Base-by-base conservation (phyloP, 371 early-diverging fungal species). In the Mucor racemosus region DNA sequence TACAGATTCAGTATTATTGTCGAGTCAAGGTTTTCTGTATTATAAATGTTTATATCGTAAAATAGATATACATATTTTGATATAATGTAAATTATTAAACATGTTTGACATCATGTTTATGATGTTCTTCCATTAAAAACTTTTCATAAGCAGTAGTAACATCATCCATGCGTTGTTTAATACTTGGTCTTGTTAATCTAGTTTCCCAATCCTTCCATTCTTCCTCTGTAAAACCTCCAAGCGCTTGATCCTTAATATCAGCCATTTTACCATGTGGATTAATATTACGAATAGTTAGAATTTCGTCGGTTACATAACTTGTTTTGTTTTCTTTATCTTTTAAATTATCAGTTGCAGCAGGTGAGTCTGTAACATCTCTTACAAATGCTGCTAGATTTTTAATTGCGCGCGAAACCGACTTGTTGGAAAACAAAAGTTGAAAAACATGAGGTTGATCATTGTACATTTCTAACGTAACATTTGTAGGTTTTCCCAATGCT, bases 401-500 rank as follows among this genome's bases (percentile, higher is more conserved):
- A 4, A 74, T 54, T 3, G 78, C 71, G 11, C 67, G 39, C 5
- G 62, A 61, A 13, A 73, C 66, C 6, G 67, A 19, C 53, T 72
- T 72, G 26, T 73, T 73, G 0, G 72, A 66, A 15, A 79, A 67
- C 46, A 90, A 72, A 58, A 88, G 72, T 26, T 87, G 87, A 66
- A 92, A 94, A 6, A 92, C 92, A 64, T 94, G 94, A 5, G 91
- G 87, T 86, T 93, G 93, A 64, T 93, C 94, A 6, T 76, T 79
- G 68, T 87, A 93, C 35, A 78, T 36, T 60, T 82, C 80, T 10
- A 80, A 50, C 17, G 59, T 62, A 3, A 83, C 74, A 7, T 68
- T n/a, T 5, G 77, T 77, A 2, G 75, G 70, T 15, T 21, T 11
- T 4, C 42, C 62, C 7, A 57, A 15, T 4, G 44, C 31, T 54